These are phyloP conservation scores for Fraxinus nigra DNA, from an alignment of 305 asterid species.

Conservation along the genomic window DNA sequence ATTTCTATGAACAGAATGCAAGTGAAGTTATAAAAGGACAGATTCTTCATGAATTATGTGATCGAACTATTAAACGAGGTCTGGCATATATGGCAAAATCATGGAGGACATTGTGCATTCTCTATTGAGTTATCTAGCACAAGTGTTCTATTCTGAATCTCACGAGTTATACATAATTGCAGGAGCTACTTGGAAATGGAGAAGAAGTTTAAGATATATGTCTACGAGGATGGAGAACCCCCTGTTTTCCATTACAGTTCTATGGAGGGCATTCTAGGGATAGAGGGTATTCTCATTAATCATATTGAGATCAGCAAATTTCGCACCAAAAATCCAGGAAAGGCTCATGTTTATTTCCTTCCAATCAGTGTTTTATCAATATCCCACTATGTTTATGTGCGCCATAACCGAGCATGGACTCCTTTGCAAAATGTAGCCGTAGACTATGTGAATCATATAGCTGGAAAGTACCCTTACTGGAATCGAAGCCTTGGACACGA, in stretches of 20 bases:
- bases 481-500: conserved; percentile 60
- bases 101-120: not conserved
- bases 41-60: not conserved
- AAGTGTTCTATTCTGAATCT: not conserved
- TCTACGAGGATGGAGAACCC: conserved; percentile 71
- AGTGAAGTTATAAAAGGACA: not conserved
- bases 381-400: conserved; percentile 38
- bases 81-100: not conserved
- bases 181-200: conserved; percentile 82
- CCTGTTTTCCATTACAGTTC: conserved; percentile 59
- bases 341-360: conserved; percentile 51
- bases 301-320: conserved; percentile 62
- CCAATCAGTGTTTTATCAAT: conserved; percentile 59
- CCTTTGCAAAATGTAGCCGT: conserved; percentile 44
- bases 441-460: conserved; percentile 47
- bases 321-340: conserved; percentile 44
- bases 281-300: conserved; percentile 63
- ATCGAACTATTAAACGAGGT: not conserved
- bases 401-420: conserved; percentile 39
- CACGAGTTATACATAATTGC: not conserved
- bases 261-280: conserved; percentile 50
- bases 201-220: conserved; percentile 51
- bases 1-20: not conserved
- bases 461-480: conserved; percentile 61
- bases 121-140: not conserved